These are phyloP conservation scores for Leptomonas pyrrhocoris DNA, from an alignment of 208 protist genomes.

Conservation along the genomic window DNA sequence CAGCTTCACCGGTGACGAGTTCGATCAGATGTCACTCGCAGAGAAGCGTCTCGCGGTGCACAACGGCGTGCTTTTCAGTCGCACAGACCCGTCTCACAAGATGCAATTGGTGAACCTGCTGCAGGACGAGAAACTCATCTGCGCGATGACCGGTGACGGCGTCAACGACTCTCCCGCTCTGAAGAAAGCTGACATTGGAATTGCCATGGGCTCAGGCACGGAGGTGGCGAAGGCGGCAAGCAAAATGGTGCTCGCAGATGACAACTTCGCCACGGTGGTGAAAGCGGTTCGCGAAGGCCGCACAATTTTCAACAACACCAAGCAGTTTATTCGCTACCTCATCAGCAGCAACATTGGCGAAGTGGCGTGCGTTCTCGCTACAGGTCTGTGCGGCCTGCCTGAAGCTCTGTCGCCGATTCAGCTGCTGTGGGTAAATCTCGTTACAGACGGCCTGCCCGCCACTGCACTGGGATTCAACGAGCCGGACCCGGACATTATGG, in stretches of 20 bases:
- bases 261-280: conserved; percentile 98
- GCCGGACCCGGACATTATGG: conserved; percentile 90
- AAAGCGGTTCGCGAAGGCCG: conserved; percentile 95
- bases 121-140: conserved; percentile 84
- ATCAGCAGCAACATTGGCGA: conserved; percentile 98
- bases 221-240: conserved; percentile 97
- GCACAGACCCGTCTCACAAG: conserved; percentile 88
- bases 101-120: conserved; percentile 85
- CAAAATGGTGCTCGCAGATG: conserved; percentile 96
- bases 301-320: conserved; percentile 97
- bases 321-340: conserved; percentile 98
- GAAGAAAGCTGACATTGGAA: conserved; percentile 98
- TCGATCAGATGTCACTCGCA: conserved; percentile 63
- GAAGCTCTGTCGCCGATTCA: conserved; percentile 96
- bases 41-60: conserved; percentile 64
- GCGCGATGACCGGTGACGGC: conserved; percentile 92
- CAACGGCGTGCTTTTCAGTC: conserved; percentile 79
- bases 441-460: conserved; percentile 98
- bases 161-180: conserved; percentile 97
- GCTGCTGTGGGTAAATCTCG: conserved; percentile 99
- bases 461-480: conserved; percentile 95
- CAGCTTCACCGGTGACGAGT: conserved; percentile 78
- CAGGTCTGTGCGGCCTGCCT: conserved; percentile 90
- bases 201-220: conserved; percentile 98
- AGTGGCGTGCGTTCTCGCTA: conserved; percentile 88